These are phyloP conservation scores for Leishmania martiniquensis DNA, from an alignment of 208 protist genomes.

Conservation along the genomic window DNA sequence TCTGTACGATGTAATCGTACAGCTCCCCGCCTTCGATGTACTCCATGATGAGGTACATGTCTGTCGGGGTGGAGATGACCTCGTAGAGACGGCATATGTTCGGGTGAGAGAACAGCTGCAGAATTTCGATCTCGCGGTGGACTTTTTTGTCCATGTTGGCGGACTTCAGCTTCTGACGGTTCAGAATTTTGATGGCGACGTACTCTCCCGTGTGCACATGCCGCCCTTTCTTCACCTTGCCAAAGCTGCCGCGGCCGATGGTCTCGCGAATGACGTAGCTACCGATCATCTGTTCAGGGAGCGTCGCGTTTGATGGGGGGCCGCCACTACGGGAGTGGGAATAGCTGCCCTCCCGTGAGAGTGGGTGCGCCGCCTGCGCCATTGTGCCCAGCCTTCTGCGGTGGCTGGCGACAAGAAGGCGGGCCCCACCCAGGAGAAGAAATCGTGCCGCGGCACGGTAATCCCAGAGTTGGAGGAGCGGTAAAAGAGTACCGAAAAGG, in stretches of 20 bases:
- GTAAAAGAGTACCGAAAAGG: background rate
- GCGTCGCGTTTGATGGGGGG: slow-evolving; percentile 1
- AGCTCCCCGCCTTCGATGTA: slow-evolving; percentile 98
- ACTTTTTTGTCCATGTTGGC: slow-evolving; percentile 94
- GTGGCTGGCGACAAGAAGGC: background rate
- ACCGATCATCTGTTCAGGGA: slow-evolving; percentile 90
- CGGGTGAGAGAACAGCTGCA: slow-evolving; percentile 98
- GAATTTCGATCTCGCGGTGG: slow-evolving; percentile 98
- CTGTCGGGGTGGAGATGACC: slow-evolving; percentile 97
- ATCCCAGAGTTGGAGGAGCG: background rate
- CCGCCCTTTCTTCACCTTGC: slow-evolving; percentile 98
- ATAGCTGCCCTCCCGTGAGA: slow-evolving; percentile 19
- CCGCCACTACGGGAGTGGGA: slow-evolving; percentile 18
- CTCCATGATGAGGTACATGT: slow-evolving; percentile 99
- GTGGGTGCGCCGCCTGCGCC: slow-evolving; percentile 23
- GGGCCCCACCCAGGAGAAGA: background rate
- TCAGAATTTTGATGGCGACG: slow-evolving; percentile 99
- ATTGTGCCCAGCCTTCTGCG: slow-evolving; percentile 1
- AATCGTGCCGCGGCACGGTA: background rate
- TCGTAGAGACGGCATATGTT: slow-evolving; percentile 99
- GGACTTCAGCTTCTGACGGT: slow-evolving; percentile 96
- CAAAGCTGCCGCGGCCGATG: slow-evolving; percentile 99
- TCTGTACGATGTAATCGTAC: slow-evolving; percentile 99
- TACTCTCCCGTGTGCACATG: slow-evolving; percentile 96
- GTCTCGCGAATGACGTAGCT: slow-evolving; percentile 98